phyloP scores from a whole-genome alignment of 768 basidiomycete genomes.

The Mycena rosella region DNA sequence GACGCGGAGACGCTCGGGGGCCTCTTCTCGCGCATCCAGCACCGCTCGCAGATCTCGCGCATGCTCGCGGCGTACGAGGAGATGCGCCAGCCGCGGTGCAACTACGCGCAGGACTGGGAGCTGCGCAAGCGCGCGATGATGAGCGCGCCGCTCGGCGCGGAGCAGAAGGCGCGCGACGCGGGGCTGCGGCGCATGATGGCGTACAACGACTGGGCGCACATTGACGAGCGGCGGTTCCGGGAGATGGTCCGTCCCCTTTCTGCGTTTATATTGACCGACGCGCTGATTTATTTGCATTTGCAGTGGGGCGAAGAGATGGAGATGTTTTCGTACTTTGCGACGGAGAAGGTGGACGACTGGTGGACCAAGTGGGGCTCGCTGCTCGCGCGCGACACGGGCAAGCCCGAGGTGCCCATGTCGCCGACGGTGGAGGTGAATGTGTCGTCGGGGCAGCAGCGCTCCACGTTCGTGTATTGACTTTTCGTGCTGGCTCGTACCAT shows the following conservation, averaged over 20 bases:
- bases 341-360: constrained; percentile 73
- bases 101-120: constrained; percentile 60
- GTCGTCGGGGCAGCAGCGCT: constrained; percentile 28
- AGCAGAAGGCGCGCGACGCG: constrained; percentile 60
- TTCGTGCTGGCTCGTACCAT: not conserved
- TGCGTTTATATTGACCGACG: not conserved
- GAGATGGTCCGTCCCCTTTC: constrained; percentile 42
- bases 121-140: constrained; percentile 60
- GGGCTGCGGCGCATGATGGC: constrained; percentile 52
- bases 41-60: constrained; percentile 60
- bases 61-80: constrained; percentile 71
- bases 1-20: constrained; percentile 72
- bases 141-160: constrained; percentile 56
- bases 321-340: constrained; percentile 64
- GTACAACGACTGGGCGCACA: constrained; percentile 52
- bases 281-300: not conserved
- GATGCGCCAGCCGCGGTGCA: constrained; percentile 65
- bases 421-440: constrained; percentile 41
- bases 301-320: constrained; percentile 65
- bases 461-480: constrained; percentile 23
- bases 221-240: constrained; percentile 60
- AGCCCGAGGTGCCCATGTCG: constrained; percentile 26
- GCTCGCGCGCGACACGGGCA: constrained; percentile 42
- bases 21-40: constrained; percentile 67
- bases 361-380: constrained; percentile 64